phyloP scores from a whole-genome alignment of 495 filamentous ascomycete genomes.

The Hypoxylon rickii region DNA sequence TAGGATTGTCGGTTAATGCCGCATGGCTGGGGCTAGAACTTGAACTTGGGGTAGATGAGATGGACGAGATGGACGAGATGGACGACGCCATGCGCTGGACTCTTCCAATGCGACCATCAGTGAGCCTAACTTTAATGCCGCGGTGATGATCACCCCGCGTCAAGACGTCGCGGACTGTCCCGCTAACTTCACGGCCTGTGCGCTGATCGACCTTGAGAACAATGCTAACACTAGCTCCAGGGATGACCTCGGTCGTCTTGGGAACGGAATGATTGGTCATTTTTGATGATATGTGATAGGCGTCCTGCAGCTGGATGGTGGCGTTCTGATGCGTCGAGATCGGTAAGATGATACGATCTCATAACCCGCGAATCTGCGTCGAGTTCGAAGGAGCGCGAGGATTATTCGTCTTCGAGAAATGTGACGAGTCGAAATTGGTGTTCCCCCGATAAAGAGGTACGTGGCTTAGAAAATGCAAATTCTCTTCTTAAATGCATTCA shows the following conservation, averaged over 20 bases:
- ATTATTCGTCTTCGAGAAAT: conserved; percentile 18
- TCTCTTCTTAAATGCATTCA: conserved; percentile 19
- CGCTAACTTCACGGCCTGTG: conserved; percentile 68
- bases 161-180: conserved; percentile 63
- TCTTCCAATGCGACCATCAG: conserved; percentile 68
- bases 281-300: neutral
- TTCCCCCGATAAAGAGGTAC: too few relatives aligned
- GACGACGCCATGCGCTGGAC: conserved; percentile 60
- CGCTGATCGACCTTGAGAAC: conserved; percentile 72
- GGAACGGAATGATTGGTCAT: conserved; percentile 47
- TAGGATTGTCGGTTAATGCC: neutral
- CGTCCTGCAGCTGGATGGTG: neutral
- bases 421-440: conserved; percentile 28
- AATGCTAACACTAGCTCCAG: conserved; percentile 67
- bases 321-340: conserved; percentile 19
- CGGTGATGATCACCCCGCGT: conserved; percentile 74
- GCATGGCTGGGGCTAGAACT: conserved; percentile 21
- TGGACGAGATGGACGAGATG: conserved; percentile 42
- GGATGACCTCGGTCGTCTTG: conserved; percentile 52
- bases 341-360: conserved; percentile 29
- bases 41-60: conserved; percentile 39
- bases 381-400: too few relatives aligned
- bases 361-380: too few relatives aligned
- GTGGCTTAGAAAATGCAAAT: too few relatives aligned
- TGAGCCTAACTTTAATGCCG: conserved; percentile 74